Conservation (phyloP, 139 green algal genomes). For the Zygnema cylindricum region DNA sequence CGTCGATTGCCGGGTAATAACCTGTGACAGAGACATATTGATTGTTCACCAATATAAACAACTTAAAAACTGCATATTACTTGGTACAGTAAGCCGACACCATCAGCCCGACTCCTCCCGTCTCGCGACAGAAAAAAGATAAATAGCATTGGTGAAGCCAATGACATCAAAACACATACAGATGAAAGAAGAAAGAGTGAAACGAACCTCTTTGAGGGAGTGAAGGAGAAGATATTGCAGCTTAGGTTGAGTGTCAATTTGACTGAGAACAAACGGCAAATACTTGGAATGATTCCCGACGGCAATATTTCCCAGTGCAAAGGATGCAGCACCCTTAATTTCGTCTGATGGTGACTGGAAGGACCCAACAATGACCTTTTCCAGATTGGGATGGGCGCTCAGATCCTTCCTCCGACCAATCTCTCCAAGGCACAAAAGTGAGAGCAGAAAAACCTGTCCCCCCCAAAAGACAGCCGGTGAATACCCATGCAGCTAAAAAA, state of each 20-base stretch:
- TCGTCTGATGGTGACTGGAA: conserved; percentile 73
- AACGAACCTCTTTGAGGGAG: conserved; percentile 85
- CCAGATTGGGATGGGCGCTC: conserved; percentile 61
- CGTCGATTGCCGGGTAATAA: conserved; percentile 44
- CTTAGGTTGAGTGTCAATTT: conserved; percentile 67
- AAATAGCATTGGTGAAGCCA: too few relatives aligned
- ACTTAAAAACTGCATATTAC: too few relatives aligned
- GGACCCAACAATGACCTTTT: conserved; percentile 52
- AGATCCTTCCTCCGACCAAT: conserved; percentile 76
- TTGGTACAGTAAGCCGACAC: too few relatives aligned
- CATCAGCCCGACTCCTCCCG: too few relatives aligned
- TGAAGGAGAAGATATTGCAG: conserved; percentile 77
- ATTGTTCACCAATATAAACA: too few relatives aligned
- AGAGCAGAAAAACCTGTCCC: conserved; percentile 70
- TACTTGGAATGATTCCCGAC: conserved; percentile 80
- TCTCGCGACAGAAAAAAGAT: too few relatives aligned
- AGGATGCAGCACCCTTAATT: conserved; percentile 78
- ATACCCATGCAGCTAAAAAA: too few relatives aligned
- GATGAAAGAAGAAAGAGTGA: not conserved
- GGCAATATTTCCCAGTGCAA: conserved; percentile 83
- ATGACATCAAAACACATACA: too few relatives aligned
- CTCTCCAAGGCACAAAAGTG: conserved; percentile 87
- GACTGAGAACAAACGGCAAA: conserved; percentile 79
- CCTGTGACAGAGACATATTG: too few relatives aligned
- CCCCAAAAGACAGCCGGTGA: too few relatives aligned